These are phyloP conservation scores for Aspergillus indologenus DNA, from an alignment of 495 filamentous ascomycete species.

Conservation along the genomic window DNA sequence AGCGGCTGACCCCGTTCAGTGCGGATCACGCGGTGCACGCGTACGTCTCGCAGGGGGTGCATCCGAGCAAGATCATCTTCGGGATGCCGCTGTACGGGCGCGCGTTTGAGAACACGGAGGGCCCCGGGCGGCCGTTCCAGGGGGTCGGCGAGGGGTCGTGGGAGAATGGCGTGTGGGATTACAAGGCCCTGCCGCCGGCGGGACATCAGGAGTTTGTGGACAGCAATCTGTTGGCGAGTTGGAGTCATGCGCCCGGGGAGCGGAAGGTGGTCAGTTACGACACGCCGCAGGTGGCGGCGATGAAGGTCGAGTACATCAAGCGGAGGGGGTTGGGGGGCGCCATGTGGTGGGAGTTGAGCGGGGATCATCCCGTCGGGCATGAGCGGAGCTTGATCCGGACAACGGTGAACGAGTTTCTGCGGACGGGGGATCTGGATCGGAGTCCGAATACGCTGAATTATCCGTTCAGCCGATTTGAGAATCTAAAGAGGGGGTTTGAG, in stretches of 20 bases:
- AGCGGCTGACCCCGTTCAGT: slow-evolving; percentile 63
- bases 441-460: slow-evolving; percentile 4
- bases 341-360: slow-evolving; percentile 20
- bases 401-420: background rate
- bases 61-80: slow-evolving; percentile 66
- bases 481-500: slow-evolving; percentile 8
- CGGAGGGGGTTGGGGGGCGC: slow-evolving; percentile 11
- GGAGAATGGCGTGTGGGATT: slow-evolving; percentile 80
- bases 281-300: slow-evolving; percentile 7
- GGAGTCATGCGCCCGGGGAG: slow-evolving; percentile 5
- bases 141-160: slow-evolving; percentile 66
- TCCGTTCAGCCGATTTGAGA: slow-evolving; percentile 8
- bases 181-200: slow-evolving; percentile 53
- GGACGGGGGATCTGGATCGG: slow-evolving; percentile 3
- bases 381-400: slow-evolving; percentile 1
- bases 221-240: slow-evolving; percentile 14
- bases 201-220: slow-evolving; percentile 26
- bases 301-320: slow-evolving; percentile 15
- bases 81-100: slow-evolving; percentile 88
- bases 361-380: slow-evolving; percentile 1
- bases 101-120: slow-evolving; percentile 67
- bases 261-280: slow-evolving; percentile 16
- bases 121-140: slow-evolving; percentile 63
- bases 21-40: slow-evolving; percentile 60
- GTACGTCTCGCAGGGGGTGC: slow-evolving; percentile 62